Evolutionary conservation across 208 protist genomes (phyloP).

Genomic region (Trypanosomatidae sp.): DNA sequence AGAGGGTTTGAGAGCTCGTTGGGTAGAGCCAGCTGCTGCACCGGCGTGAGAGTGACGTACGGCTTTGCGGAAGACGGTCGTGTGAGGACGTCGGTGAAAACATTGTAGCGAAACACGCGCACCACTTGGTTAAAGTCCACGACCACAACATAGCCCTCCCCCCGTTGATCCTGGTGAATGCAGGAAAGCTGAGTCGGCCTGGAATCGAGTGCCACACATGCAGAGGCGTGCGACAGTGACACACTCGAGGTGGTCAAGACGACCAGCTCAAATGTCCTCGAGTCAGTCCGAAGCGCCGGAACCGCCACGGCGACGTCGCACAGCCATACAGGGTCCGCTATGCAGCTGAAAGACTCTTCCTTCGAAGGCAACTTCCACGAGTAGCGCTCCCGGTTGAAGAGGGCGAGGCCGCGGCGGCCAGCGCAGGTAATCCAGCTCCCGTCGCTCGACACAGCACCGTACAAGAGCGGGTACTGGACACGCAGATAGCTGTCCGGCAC

Average conservation of each 20-base stretch:
- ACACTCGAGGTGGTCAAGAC: conserved; percentile 32
- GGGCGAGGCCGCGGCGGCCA: conserved; percentile 38
- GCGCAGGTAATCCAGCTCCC: conserved; percentile 45
- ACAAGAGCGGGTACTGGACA: conserved; percentile 57
- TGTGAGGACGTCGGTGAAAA: conserved; percentile 22
- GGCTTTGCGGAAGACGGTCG: conserved; percentile 1
- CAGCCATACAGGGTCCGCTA: conserved; percentile 68
- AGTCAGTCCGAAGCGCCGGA: conserved; percentile 24
- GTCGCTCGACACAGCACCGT: conserved; percentile 53
- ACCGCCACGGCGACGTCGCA: conserved; percentile 38
- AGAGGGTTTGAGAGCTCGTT: conserved; percentile 25
- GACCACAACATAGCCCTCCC: conserved; percentile 43
- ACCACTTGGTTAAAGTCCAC: conserved; percentile 32
- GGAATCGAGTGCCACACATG: conserved; percentile 29
- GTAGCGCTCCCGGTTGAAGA: conserved; percentile 40
- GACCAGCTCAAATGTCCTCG: conserved; percentile 35
- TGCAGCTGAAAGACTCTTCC: conserved; percentile 33
- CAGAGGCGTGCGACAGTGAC: conserved; percentile 19
- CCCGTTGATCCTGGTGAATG: conserved; percentile 34
- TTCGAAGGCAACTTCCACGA: conserved; percentile 45
- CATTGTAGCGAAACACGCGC: conserved; percentile 49
- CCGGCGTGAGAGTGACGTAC: conserved; percentile 21
- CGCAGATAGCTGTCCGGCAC: conserved; percentile 38
- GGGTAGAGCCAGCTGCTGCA: conserved; percentile 28
- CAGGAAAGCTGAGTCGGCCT: conserved; percentile 34